Percentiles rank a stretch among this genome's conserved stretches.
These are phyloP conservation scores for Aspergillus affinis DNA, from an alignment of 495 filamentous ascomycete genomes.

Conservation along the genomic window DNA sequence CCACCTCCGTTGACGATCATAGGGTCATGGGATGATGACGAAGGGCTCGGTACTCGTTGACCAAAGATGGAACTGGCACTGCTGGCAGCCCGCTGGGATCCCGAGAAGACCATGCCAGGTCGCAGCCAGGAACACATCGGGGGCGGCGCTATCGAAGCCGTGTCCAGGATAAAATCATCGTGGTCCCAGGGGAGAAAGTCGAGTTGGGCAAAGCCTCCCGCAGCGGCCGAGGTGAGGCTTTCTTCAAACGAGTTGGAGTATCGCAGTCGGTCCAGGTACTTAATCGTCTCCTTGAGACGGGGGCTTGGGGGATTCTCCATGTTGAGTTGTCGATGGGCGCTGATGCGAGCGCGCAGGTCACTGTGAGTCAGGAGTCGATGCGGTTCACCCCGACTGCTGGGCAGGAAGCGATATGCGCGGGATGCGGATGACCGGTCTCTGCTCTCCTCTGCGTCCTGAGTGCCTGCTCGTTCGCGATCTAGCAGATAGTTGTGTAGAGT, in stretches of 20 bases:
- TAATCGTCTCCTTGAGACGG: constrained; percentile 60
- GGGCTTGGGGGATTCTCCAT: constrained; percentile 43
- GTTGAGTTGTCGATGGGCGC: constrained; percentile 52
- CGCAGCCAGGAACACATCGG: constrained; percentile 64
- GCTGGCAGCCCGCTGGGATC: constrained; percentile 54
- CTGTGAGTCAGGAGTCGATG: constrained; percentile 37
- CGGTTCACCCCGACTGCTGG: constrained; percentile 32
- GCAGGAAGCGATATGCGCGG: constrained; percentile 39
- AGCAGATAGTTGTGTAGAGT: constrained; percentile 49
- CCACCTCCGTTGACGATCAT: constrained; percentile 44
- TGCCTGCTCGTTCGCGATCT: constrained; percentile 38
- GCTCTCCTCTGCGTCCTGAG: constrained; percentile 33
- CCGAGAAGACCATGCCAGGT: constrained; percentile 62
- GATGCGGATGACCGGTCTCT: constrained; percentile 30
- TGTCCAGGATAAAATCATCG: constrained; percentile 64
- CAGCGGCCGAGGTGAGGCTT: constrained; percentile 50
- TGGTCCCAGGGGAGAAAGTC: constrained; percentile 47
- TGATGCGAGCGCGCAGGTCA: constrained; percentile 47
- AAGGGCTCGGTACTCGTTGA: constrained; percentile 28
- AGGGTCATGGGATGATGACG: constrained; percentile 30
- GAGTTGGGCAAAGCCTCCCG: constrained; percentile 48
- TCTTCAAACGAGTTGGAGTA: constrained; percentile 56
- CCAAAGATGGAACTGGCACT: constrained; percentile 28
- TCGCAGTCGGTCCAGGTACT: constrained; percentile 63
- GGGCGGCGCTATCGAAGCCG: constrained; percentile 51